Conservation (phyloP, 805 yeast species). For the Saccharomycopsis selenospora region DNA sequence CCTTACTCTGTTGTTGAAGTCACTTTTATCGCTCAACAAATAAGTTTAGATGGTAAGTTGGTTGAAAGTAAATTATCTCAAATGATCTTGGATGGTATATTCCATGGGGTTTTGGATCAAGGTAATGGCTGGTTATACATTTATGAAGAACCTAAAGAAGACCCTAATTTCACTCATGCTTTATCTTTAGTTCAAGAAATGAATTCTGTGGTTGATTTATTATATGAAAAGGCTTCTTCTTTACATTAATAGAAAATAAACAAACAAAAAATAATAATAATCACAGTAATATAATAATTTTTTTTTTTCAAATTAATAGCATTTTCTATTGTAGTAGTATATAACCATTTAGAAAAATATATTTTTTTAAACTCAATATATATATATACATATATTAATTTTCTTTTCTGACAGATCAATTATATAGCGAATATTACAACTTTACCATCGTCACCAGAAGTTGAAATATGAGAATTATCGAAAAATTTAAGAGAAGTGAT, state of each 20-base stretch:
- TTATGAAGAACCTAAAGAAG: constrained; percentile 82
- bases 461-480: constrained; percentile 47
- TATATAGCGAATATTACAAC: constrained; percentile 67
- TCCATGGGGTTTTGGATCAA: constrained; percentile 94
- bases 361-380: background rate
- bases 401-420: too few species aligned
- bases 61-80: constrained; percentile 93
- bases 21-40: constrained; percentile 75
- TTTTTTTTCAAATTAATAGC: background rate
- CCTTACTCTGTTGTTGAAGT: constrained; percentile 96
- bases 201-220: constrained; percentile 79
- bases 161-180: constrained; percentile 81
- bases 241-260: constrained; percentile 57
- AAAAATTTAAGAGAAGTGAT: constrained; percentile 58
- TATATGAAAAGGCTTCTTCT: constrained; percentile 88
- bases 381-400: background rate
- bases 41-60: constrained; percentile 80
- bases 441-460: constrained; percentile 88
- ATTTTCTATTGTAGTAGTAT: background rate
- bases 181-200: constrained; percentile 81
- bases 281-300: constrained; percentile 23
- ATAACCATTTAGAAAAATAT: background rate
- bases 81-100: constrained; percentile 94
- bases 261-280: constrained; percentile 19
- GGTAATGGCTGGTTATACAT: constrained; percentile 96